These are phyloP conservation scores for Magnaporthiopsis poae DNA, from an alignment of 2,329 filamentous ascomycete species.

Conservation along the genomic window DNA sequence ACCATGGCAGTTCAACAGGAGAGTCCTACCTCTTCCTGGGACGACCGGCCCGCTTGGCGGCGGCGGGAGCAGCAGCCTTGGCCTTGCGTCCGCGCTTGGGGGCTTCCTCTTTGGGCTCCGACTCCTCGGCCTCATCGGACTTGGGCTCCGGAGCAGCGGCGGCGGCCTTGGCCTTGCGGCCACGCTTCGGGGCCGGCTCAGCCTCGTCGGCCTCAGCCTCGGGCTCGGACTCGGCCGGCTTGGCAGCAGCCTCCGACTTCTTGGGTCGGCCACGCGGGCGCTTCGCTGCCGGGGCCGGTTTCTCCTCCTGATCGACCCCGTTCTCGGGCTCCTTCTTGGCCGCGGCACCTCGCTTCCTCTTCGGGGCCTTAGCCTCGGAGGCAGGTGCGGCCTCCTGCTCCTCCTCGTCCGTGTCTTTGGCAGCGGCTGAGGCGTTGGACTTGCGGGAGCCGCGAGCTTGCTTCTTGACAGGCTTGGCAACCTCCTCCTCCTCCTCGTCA, in stretches of 20 bases:
- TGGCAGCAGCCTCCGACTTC: neutral
- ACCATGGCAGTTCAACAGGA: neutral
- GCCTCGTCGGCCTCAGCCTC: neutral
- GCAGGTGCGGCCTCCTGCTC: conserved; percentile 9
- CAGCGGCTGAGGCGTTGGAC: conserved; percentile 12
- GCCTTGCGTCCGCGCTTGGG: conserved; percentile 4
- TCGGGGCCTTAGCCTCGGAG: conserved; percentile 15
- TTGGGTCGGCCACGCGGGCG: conserved; percentile 1
- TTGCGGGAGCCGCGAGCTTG: conserved; percentile 1
- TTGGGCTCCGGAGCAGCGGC: neutral
- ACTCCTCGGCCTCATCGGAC: neutral
- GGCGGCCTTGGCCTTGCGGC: neutral
- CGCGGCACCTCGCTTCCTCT: conserved; percentile 12
- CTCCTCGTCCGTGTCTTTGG: conserved; percentile 14
- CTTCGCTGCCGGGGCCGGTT: conserved; percentile 5
- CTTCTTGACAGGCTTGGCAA: conserved; percentile 8
- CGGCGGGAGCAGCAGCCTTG: neutral
- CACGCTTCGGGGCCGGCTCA: neutral
- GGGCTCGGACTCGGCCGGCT: neutral
- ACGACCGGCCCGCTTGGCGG: neutral
- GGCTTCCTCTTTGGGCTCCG: conserved; percentile 3
- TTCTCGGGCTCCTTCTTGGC: neutral
- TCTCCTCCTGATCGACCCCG: conserved; percentile 1
- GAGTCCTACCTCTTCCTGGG: neutral
- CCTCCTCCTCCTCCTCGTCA: conserved; percentile 1